Percentiles rank a stretch among this genome's conserved stretches.
These are phyloP conservation scores for Globisporangium polare DNA, from an alignment of 352 stramenopile species.

Conservation along the genomic window DNA sequence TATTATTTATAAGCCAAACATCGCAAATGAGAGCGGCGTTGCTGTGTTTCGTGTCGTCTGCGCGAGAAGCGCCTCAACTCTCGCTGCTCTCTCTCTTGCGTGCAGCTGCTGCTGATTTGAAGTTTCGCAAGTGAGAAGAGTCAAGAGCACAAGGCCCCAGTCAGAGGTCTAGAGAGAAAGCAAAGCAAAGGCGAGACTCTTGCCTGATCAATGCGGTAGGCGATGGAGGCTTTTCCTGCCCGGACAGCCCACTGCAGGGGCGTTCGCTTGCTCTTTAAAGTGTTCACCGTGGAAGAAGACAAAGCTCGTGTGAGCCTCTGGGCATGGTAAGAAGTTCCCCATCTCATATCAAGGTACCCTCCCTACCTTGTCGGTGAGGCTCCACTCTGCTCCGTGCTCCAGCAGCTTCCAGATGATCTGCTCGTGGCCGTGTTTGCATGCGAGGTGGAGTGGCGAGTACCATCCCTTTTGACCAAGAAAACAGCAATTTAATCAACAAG, in stretches of 20 bases:
- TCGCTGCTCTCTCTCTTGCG: slow-evolving; percentile 31
- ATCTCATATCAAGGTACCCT: neutral
- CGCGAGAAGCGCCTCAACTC: slow-evolving; percentile 4
- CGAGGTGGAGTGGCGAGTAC: slow-evolving; percentile 76
- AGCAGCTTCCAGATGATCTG: slow-evolving; percentile 61
- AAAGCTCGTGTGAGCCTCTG: neutral
- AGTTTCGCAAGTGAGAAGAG: neutral
- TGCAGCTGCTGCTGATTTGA: slow-evolving; percentile 37
- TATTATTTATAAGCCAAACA: slow-evolving; percentile 52
- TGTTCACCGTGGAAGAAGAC: neutral
- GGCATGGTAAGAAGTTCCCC: neutral
- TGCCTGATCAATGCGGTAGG: slow-evolving; percentile 74
- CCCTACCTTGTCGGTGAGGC: slow-evolving; percentile 54
- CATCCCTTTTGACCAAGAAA: slow-evolving; percentile 41
- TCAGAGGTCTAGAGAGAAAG: neutral
- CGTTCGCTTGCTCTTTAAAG: slow-evolving; percentile 46
- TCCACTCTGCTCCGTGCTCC: slow-evolving; percentile 57
- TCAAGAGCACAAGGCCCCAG: neutral
- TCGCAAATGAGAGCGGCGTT: slow-evolving; percentile 26
- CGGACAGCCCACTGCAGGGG: slow-evolving; percentile 69
- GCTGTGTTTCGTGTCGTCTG: neutral
- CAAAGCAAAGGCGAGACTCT: neutral
- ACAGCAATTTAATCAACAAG: neutral
- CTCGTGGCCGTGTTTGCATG: slow-evolving; percentile 63
- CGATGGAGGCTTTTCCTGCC: slow-evolving; percentile 61